phyloP scores from a whole-genome alignment of 768 basidiomycete species.

The Omphalotus guepiniiformis region DNA sequence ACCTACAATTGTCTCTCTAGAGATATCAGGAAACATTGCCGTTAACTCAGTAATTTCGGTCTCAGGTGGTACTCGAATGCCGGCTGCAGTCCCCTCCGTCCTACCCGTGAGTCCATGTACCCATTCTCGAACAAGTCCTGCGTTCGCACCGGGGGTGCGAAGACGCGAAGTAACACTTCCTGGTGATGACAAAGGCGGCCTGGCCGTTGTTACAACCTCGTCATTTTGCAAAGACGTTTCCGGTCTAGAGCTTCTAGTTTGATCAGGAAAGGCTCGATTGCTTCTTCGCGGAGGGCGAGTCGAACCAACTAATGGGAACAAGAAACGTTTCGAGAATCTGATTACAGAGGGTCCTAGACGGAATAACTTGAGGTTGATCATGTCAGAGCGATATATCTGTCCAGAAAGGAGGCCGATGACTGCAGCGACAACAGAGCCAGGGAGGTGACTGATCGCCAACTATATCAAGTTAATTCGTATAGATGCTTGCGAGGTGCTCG shows the following conservation, averaged over 20 bases:
- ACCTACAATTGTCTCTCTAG: constrained; percentile 66
- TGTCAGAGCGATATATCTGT: constrained; percentile 78
- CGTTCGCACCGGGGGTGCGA: constrained; percentile 18
- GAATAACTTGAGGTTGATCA: constrained; percentile 75
- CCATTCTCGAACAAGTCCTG: constrained; percentile 66
- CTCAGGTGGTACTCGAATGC: constrained; percentile 68
- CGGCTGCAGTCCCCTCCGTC: constrained; percentile 45
- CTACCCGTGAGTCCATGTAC: constrained; percentile 75
- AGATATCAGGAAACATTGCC: constrained; percentile 80
- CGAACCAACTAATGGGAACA: constrained; percentile 67
- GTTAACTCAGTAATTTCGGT: constrained; percentile 71
- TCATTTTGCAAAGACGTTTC: constrained; percentile 35
- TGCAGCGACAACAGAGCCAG: constrained; percentile 60
- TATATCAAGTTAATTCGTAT: constrained; percentile 22
- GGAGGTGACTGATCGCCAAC: constrained; percentile 67
- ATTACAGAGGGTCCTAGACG: constrained; percentile 62
- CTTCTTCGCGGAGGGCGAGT: constrained; percentile 59
- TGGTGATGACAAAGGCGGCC: constrained; percentile 24
- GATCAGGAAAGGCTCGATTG: constrained; percentile 72
- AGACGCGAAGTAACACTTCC: constrained; percentile 14
- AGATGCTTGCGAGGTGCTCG: not conserved
- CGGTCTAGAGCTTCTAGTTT: constrained; percentile 13
- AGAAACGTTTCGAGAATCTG: constrained; percentile 47
- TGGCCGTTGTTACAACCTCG: constrained; percentile 63
- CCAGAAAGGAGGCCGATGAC: constrained; percentile 66